Evolutionary conservation across 306 rosid genomes (phyloP).

Genomic region (Citrullus amarus): DNA sequence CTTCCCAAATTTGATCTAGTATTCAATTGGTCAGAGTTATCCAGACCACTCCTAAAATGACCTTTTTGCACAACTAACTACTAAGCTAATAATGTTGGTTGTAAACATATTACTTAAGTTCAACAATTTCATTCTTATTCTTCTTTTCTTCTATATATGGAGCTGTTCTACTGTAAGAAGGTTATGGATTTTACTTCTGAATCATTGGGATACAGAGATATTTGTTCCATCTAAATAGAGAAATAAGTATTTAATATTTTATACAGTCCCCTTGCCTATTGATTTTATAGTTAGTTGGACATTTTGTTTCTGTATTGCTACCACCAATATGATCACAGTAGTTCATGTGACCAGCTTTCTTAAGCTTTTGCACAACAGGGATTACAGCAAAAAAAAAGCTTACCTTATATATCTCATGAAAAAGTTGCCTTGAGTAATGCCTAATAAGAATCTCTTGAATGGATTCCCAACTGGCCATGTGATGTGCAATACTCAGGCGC

Average conservation of each 20-base stretch:
- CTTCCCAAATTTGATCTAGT: neutral
- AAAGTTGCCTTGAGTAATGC: slow-evolving; percentile 82
- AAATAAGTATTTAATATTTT: neutral
- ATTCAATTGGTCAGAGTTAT: neutral
- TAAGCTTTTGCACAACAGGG: neutral
- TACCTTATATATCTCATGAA: slow-evolving; percentile 95
- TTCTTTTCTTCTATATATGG: no score
- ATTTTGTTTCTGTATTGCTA: neutral
- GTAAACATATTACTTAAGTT: neutral
- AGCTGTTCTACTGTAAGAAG: no score
- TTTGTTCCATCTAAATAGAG: neutral
- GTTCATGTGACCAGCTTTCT: neutral
- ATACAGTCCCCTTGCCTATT: neutral
- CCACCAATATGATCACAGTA: neutral
- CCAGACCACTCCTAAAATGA: neutral
- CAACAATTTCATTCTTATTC: neutral
- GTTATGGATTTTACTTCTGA: no score
- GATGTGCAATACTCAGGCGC: slow-evolving; percentile 70
- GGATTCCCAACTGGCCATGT: slow-evolving; percentile 87
- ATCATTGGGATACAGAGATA: no score
- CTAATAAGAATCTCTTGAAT: slow-evolving; percentile 60
- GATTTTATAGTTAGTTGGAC: neutral
- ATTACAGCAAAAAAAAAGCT: neutral
- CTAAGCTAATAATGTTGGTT: neutral
- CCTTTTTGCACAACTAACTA: neutral